phyloP scores from a whole-genome alignment of 2,329 filamentous ascomycete species.

The Metarhizium album region DNA sequence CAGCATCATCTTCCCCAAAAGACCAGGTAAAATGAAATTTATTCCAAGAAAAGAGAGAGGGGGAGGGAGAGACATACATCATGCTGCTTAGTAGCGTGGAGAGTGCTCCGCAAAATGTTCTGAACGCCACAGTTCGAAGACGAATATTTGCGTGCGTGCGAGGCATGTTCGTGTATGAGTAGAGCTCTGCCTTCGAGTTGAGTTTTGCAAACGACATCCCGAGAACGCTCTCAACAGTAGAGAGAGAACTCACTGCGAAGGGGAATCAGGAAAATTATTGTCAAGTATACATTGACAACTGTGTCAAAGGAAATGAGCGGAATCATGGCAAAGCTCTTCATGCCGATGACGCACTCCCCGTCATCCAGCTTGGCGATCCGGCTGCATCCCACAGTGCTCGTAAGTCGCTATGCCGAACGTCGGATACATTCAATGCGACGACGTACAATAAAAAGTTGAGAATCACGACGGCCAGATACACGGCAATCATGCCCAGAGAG shows the following conservation, averaged over 20 bases:
- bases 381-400: conserved; percentile 19
- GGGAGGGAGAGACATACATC: too few relatives aligned
- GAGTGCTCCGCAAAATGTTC: conserved; percentile 49
- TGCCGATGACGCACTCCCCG: conserved; percentile 50
- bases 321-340: conserved; percentile 46
- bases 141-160: conserved; percentile 29
- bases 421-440: background rate
- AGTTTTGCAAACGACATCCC: background rate
- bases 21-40: background rate
- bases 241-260: conserved; percentile 35
- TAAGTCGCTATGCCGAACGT: background rate
- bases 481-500: conserved; percentile 41
- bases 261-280: conserved; percentile 51
- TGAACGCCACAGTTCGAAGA: conserved; percentile 41
- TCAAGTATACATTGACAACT: conserved; percentile 52
- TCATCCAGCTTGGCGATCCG: conserved; percentile 46
- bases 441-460: conserved; percentile 51
- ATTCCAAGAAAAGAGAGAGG: too few relatives aligned
- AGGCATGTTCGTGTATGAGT: conserved; percentile 39
- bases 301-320: conserved; percentile 52
- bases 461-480: conserved; percentile 36
- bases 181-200: conserved; percentile 31
- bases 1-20: background rate
- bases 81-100: conserved; percentile 48
- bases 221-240: background rate